These are phyloP conservation scores for Nakaseomyces glabratus DNA, from an alignment of 1,139 yeast genomes.

Conservation along the genomic window DNA sequence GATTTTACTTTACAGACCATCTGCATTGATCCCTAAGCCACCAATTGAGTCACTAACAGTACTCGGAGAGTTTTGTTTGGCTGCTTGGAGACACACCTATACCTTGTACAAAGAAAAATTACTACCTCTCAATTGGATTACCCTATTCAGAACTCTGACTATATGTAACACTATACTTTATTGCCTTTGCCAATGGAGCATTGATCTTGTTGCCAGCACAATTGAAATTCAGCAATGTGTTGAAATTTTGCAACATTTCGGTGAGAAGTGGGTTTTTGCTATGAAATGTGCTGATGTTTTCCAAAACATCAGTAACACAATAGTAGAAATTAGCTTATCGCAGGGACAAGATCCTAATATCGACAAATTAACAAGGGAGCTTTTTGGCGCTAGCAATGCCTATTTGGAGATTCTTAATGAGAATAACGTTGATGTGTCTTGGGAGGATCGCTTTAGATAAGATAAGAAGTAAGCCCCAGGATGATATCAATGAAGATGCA, in stretches of 20 bases:
- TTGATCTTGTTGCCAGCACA: slow-evolving; percentile 38
- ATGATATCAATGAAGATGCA: background rate
- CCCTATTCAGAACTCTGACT: slow-evolving; percentile 38
- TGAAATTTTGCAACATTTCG: slow-evolving; percentile 39
- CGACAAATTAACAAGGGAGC: slow-evolving; percentile 35
- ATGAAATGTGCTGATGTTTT: slow-evolving; percentile 38
- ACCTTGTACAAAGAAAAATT: slow-evolving; percentile 36
- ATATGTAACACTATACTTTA: slow-evolving; percentile 39
- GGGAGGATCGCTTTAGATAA: slow-evolving; percentile 27
- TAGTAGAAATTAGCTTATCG: slow-evolving; percentile 35
- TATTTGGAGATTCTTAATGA: slow-evolving; percentile 39
- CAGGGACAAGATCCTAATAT: slow-evolving; percentile 34
- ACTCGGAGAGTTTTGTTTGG: slow-evolving; percentile 36
- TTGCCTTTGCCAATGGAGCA: slow-evolving; percentile 39
- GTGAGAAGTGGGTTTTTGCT: slow-evolving; percentile 41
- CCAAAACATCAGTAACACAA: slow-evolving; percentile 35
- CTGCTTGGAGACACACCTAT: slow-evolving; percentile 37
- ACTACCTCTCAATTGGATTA: slow-evolving; percentile 43
- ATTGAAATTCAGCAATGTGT: slow-evolving; percentile 39
- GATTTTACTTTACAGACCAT: slow-evolving; percentile 40
- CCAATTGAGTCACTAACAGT: slow-evolving; percentile 32
- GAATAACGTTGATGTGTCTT: slow-evolving; percentile 36
- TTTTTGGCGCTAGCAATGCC: slow-evolving; percentile 38
- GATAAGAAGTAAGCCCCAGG: background rate
- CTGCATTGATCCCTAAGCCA: slow-evolving; percentile 39